phyloP scores from a whole-genome alignment of 2,329 filamentous ascomycete species.

The Aspergillus sclerotialis region DNA sequence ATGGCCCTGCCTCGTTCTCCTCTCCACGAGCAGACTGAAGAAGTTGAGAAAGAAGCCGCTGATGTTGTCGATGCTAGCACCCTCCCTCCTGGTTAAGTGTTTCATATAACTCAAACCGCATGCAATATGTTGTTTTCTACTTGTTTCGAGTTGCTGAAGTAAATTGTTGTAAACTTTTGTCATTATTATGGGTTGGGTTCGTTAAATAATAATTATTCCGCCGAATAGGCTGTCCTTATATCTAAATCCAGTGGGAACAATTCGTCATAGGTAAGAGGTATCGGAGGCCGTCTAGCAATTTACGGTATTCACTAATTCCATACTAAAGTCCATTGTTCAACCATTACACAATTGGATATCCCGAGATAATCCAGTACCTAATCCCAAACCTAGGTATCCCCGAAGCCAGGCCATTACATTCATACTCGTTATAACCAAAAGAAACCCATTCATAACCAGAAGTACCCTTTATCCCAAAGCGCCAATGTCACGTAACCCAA shows the following conservation, averaged over 20 bases:
- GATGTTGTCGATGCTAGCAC: slow-evolving; percentile 93
- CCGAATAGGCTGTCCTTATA: no score
- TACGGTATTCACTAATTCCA: no score
- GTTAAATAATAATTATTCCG: no score
- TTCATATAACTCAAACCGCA: slow-evolving; percentile 5
- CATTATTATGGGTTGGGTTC: not conserved
- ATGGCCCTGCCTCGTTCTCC: slow-evolving; percentile 96
- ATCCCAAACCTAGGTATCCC: no score
- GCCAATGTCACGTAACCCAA: not conserved
- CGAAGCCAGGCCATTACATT: no score
- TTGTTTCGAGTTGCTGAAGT: no score
- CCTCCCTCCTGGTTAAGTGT: slow-evolving; percentile 73
- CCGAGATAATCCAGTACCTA: no score
- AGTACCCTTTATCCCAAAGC: slow-evolving; percentile 1
- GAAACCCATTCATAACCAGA: not conserved
- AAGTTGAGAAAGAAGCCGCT: slow-evolving; percentile 77
- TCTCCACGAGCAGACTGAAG: slow-evolving; percentile 66
- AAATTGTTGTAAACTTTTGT: not conserved
- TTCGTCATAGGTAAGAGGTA: no score
- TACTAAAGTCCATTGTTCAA: not conserved
- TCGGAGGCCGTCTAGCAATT: no score
- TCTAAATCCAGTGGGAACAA: no score
- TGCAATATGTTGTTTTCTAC: no score
- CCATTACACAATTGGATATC: no score
- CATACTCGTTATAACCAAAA: not conserved